Conservation (phyloP, 2,329 filamentous ascomycete genomes). For the Epichloe festucae region DNA sequence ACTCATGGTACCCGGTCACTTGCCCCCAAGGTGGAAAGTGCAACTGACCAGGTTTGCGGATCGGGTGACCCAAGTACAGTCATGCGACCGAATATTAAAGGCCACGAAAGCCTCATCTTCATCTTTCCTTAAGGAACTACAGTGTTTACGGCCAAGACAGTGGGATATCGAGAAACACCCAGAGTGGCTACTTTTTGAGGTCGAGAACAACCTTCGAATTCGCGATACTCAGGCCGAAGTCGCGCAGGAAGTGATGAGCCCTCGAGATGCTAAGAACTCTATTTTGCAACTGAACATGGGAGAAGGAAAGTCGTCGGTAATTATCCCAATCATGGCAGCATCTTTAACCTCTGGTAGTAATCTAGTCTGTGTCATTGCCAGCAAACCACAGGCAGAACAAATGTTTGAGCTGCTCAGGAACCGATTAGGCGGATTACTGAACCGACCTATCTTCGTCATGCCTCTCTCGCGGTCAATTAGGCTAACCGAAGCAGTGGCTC, state of each 20-base stretch:
- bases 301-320: conserved; percentile 36
- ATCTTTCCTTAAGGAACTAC: not conserved
- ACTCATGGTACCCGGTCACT: not conserved
- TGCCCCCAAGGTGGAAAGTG: conserved; percentile 1
- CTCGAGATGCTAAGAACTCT: conserved; percentile 25
- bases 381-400: no score
- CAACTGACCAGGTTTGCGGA: conserved; percentile 9
- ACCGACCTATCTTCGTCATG: no score
- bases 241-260: conserved; percentile 37
- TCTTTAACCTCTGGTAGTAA: no score
- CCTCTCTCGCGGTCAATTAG: no score
- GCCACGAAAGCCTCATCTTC: not conserved
- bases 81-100: conserved; percentile 13
- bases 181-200: conserved; percentile 49
- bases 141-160: not conserved
- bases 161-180: conserved; percentile 21
- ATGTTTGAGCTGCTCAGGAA: no score
- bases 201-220: conserved; percentile 48
- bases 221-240: conserved; percentile 44
- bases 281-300: conserved; percentile 59
- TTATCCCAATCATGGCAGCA: no score
- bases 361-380: no score
- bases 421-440: no score
- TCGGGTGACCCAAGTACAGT: not conserved
- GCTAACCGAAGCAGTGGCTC: no score